Evolutionary conservation across 306 rosid genomes (phyloP), one percentile per base, ranked within the genome.

Genomic region (Fagus crenata): DNA sequence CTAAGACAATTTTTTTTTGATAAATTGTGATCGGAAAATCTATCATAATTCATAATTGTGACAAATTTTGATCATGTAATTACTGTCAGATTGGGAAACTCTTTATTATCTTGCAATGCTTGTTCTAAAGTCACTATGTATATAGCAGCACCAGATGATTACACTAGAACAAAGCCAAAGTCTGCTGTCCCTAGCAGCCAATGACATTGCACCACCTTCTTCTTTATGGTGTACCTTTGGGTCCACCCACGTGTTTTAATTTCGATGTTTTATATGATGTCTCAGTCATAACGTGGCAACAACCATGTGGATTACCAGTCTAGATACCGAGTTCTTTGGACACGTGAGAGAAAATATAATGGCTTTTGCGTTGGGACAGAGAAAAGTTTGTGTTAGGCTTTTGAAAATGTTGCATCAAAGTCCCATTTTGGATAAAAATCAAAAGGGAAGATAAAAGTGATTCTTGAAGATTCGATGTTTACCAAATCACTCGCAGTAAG

Each of bases 261-360:
- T 2, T 42, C 46, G 37, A 40, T 56, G 71, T 43, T 40, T 15
- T 1, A 42, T 17, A 35, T 4, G 69, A 7, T 18, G 12, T 43
- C 32, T 36, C 54, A 36, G 9, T 78, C 40, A 4, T 32, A 58
- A 78, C 81, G 81, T 78, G 81, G 64, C 71, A 59, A 18, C 42
- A 54, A 6, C 8, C 2, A 53, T 7, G 3, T 53, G 74, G 80
- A 53, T 46, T 53, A 13, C 41, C 18, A 37, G 12, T 53, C 32
- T 3, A 65, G 12, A 4, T 18, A 2, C n/a, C 49, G 3, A 32
- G 2, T 68, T 53, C 33, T 65, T 67, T 68, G 28, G 42, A 51
- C 72, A 49, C 79, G 65, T 75, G 79, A 49, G 14, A 8, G 13
- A 46, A 46, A 46, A 46, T 46, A 9, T 14, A 46, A 7, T 2